phyloP scores from a whole-genome alignment of 495 filamentous ascomycete genomes.

The Penicillium roqueforti region DNA sequence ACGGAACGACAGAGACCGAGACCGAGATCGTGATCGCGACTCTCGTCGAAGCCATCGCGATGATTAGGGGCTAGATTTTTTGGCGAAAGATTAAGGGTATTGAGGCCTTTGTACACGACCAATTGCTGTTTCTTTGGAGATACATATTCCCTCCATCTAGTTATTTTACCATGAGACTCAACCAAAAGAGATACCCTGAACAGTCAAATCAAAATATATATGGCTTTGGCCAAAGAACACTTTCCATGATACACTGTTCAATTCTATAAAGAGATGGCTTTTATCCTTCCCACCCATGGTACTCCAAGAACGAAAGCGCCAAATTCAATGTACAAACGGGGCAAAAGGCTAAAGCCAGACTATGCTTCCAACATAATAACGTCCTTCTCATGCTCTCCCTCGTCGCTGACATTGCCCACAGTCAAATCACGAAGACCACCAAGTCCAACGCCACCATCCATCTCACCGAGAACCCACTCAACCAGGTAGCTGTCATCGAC shows the following conservation, averaged over 20 bases:
- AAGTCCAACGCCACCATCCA: constrained; percentile 65
- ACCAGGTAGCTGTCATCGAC: constrained; percentile 93
- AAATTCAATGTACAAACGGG: constrained; percentile 27
- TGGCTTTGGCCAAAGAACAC: background rate
- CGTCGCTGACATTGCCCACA: constrained; percentile 18
- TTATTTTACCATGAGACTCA: background rate
- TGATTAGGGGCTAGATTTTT: constrained; percentile 17
- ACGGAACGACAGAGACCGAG: constrained; percentile 29
- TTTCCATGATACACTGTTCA: constrained; percentile 12
- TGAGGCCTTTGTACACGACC: constrained; percentile 8
- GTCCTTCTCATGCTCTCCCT: constrained; percentile 42
- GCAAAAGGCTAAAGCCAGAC: constrained; percentile 12
- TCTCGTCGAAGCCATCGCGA: constrained; percentile 33
- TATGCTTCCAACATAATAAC: constrained; percentile 43
- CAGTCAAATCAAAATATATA: background rate
- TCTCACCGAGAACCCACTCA: constrained; percentile 86
- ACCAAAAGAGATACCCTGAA: constrained; percentile 24
- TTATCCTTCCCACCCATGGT: constrained; percentile 25
- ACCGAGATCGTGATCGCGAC: constrained; percentile 30
- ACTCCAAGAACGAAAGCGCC: constrained; percentile 28
- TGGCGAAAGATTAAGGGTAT: background rate
- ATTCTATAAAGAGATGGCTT: constrained; percentile 29
- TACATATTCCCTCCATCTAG: background rate
- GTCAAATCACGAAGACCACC: constrained; percentile 31
- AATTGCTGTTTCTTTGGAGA: background rate